These are phyloP conservation scores for Backusella morwellensis DNA, from an alignment of 192 early-diverging fungal species.

Conservation along the genomic window DNA sequence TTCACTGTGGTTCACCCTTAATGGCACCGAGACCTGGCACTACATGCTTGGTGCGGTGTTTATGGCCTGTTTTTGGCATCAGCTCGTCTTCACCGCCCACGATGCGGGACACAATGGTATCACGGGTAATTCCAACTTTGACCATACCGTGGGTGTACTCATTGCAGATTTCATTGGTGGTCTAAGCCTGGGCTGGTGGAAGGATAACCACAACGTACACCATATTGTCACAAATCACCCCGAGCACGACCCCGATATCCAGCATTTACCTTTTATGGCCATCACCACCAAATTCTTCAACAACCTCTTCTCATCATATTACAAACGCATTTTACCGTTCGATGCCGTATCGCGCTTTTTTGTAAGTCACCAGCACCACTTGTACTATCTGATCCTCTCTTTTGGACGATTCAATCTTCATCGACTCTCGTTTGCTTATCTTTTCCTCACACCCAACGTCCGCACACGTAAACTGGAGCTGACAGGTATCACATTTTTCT, in stretches of 20 bases:
- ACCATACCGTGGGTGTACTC: constrained; percentile 80
- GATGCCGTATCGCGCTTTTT: constrained; percentile 74
- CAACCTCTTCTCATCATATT: constrained; percentile 87
- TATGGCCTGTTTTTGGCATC: constrained; percentile 83
- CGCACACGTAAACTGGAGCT: constrained; percentile 79
- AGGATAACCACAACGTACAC: constrained; percentile 94
- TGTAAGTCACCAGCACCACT: constrained; percentile 78
- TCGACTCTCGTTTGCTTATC: constrained; percentile 64
- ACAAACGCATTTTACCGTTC: constrained; percentile 79
- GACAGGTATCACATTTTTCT: constrained; percentile 69
- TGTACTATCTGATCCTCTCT: constrained; percentile 83
- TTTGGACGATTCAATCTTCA: constrained; percentile 96
- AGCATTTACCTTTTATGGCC: constrained; percentile 96
- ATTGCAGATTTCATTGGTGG: constrained; percentile 84
- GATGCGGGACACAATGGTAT: constrained; percentile 97
- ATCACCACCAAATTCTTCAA: constrained; percentile 77
- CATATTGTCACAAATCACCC: constrained; percentile 95
- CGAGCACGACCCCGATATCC: constrained; percentile 96
- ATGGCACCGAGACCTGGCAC: constrained; percentile 50
- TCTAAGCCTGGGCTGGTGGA: constrained; percentile 96
- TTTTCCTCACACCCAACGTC: constrained; percentile 62
- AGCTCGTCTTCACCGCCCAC: constrained; percentile 90
- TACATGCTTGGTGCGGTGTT: constrained; percentile 56
- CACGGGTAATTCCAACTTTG: constrained; percentile 68
- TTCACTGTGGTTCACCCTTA: constrained; percentile 40